Percentiles rank a stretch among this genome's conserved stretches.
These are phyloP conservation scores for Malbranchea cinnamomea DNA, from an alignment of 2,329 filamentous ascomycete genomes.

Conservation along the genomic window DNA sequence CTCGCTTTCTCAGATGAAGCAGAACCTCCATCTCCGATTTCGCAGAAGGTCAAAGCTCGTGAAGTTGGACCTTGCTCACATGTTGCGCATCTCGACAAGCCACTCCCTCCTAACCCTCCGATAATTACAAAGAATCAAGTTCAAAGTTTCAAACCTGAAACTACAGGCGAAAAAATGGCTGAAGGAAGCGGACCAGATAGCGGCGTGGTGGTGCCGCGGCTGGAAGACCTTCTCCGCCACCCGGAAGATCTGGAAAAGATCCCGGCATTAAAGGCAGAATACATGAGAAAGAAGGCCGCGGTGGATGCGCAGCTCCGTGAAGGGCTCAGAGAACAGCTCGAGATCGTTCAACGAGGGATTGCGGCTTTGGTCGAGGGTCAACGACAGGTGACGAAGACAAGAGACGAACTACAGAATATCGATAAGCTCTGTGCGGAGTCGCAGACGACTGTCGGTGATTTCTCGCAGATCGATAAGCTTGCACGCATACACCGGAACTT, in stretches of 20 bases:
- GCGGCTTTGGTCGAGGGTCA: conserved; percentile 76
- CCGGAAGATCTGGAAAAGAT: conserved; percentile 98
- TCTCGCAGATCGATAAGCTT: conserved; percentile 60
- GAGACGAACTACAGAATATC: conserved; percentile 97
- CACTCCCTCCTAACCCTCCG: too few species aligned
- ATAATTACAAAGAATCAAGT: too few species aligned
- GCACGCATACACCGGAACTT: conserved; percentile 68
- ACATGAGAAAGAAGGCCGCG: conserved; percentile 81
- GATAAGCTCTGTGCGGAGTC: conserved; percentile 94
- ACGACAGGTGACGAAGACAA: conserved; percentile 80
- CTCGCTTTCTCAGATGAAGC: too few species aligned
- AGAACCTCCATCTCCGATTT: too few species aligned
- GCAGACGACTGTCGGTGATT: conserved; percentile 94
- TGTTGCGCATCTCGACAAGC: too few species aligned
- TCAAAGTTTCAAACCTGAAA: too few species aligned
- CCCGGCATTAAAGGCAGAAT: conserved; percentile 73
- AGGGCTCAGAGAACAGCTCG: conserved; percentile 80
- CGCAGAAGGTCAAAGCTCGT: too few species aligned
- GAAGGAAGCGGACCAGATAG: conserved; percentile 36
- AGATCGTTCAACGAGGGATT: conserved; percentile 90
- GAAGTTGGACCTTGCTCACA: too few species aligned
- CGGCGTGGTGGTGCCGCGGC: conserved; percentile 52
- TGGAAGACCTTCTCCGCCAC: conserved; percentile 84
- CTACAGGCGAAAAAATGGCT: conserved; percentile 22
- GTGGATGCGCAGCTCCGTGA: conserved; percentile 81